These are phyloP conservation scores for Castanea sativa DNA, from an alignment of 306 rosid species.

Conservation along the genomic window DNA sequence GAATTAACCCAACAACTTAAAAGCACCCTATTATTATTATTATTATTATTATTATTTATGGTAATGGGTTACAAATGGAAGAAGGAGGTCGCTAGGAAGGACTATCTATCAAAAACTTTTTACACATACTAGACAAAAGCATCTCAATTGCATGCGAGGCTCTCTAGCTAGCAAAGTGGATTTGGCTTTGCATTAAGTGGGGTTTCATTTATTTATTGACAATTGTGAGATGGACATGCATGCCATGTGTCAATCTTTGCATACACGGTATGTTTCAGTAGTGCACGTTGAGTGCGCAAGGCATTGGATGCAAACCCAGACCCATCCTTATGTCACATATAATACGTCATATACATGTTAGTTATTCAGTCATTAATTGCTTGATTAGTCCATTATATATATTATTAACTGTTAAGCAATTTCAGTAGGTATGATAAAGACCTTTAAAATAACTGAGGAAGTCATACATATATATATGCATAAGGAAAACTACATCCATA, in stretches of 20 bases:
- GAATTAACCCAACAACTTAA: neutral
- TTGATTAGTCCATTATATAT: neutral
- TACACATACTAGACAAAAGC: neutral
- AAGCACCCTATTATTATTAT: neutral
- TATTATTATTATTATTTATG: neutral
- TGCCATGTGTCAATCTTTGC: too few relatives aligned
- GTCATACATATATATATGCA: neutral
- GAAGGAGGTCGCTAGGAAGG: neutral
- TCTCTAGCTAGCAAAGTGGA: neutral
- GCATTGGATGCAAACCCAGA: neutral
- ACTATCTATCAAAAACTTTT: neutral
- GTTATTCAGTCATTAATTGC: neutral
- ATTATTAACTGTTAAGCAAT: neutral
- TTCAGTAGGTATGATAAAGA: neutral
- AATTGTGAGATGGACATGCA: too few relatives aligned
- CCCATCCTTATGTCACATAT: neutral
- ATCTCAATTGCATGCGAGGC: neutral
- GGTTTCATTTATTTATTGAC: too few relatives aligned
- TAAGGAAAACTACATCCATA: neutral
- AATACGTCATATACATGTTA: neutral
- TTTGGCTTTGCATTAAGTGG: neutral
- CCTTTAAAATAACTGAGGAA: neutral
- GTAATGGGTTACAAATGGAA: slow-evolving; percentile 4
- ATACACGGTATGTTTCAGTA: too few relatives aligned
- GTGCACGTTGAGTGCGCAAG: too few relatives aligned